Percentiles rank a stretch among this genome's conserved stretches.
phyloP scores from a whole-genome alignment of 2,329 filamentous ascomycete genomes.

The Penicillium glabrum region DNA sequence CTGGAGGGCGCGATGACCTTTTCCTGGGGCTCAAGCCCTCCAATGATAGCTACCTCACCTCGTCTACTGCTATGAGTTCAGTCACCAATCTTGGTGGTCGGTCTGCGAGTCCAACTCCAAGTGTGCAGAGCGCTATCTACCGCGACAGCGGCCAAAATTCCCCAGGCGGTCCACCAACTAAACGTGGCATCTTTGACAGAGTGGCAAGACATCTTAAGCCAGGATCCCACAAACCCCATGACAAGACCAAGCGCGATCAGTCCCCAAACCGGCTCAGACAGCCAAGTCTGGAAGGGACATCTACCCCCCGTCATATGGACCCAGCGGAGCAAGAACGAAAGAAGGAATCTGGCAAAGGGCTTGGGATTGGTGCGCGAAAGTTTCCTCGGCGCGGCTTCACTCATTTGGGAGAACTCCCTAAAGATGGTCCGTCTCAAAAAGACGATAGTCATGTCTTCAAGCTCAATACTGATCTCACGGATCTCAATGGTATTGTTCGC shows the following conservation, averaged over 20 bases:
- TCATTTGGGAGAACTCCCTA: slow-evolving; percentile 27
- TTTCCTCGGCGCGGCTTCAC: slow-evolving; percentile 34
- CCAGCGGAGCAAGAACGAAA: slow-evolving; percentile 38
- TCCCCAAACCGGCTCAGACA: slow-evolving; percentile 36
- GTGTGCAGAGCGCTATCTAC: slow-evolving; percentile 62
- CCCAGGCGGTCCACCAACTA: slow-evolving; percentile 37
- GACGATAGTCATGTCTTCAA: slow-evolving; percentile 61
- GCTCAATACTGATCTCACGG: slow-evolving; percentile 81
- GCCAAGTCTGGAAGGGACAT: slow-evolving; percentile 35
- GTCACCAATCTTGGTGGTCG: slow-evolving; percentile 56
- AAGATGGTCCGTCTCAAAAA: slow-evolving; percentile 45
- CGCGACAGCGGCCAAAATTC: slow-evolving; percentile 46
- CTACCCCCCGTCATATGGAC: slow-evolving; percentile 25
- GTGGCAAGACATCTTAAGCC: slow-evolving; percentile 49
- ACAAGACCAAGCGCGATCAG: slow-evolving; percentile 30
- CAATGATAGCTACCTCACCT: slow-evolving; percentile 49
- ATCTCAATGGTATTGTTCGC: slow-evolving; percentile 86
- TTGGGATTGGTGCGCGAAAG: slow-evolving; percentile 34
- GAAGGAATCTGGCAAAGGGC: slow-evolving; percentile 36
- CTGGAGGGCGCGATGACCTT: slow-evolving; percentile 74
- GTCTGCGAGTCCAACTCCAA: slow-evolving; percentile 80
- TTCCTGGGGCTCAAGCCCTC: slow-evolving; percentile 51
- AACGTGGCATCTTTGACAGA: slow-evolving; percentile 55
- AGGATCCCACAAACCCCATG: slow-evolving; percentile 30
- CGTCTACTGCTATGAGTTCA: slow-evolving; percentile 52